Percentiles rank a stretch among this genome's conserved stretches.
Conservation (phyloP, 1,139 yeast genomes). For the Yamadazyma friedrichii region DNA sequence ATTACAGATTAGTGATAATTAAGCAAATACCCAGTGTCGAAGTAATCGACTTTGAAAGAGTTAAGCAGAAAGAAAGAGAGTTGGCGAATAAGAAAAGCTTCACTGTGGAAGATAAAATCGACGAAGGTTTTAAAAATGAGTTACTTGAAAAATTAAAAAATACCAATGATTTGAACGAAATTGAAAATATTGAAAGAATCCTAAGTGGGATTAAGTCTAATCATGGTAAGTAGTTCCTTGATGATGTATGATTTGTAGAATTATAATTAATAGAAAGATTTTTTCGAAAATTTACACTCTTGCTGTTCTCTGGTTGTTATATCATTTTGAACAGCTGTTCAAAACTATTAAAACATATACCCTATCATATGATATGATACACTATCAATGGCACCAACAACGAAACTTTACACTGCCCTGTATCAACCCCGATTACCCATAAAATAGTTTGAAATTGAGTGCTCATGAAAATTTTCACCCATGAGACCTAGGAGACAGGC, state of each 20-base stretch:
- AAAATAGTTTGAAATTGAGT: background rate
- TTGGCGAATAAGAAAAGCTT: constrained; percentile 43
- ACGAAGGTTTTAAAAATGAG: constrained; percentile 45
- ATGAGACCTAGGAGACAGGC: constrained; percentile 47
- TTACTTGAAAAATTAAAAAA: constrained; percentile 53
- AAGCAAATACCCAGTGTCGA: constrained; percentile 63
- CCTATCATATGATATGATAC: too few species aligned
- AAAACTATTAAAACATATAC: too few species aligned
- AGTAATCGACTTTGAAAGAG: constrained; percentile 65
- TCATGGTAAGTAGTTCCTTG: too few species aligned
- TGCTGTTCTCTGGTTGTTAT: too few species aligned
- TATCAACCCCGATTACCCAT: too few species aligned
- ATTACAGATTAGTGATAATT: constrained; percentile 61
- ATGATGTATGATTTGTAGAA: background rate
- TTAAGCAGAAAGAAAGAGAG: constrained; percentile 54
- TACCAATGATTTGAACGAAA: constrained; percentile 72
- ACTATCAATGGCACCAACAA: too few species aligned
- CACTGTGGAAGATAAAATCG: constrained; percentile 2
- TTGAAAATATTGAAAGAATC: constrained; percentile 64
- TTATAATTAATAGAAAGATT: too few species aligned
- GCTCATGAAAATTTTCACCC: constrained; percentile 5
- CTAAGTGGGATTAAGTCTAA: constrained; percentile 17
- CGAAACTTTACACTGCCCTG: too few species aligned
- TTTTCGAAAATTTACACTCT: too few species aligned
- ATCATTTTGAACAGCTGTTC: too few species aligned